Evolutionary conservation across 2,329 filamentous ascomycete species (phyloP), one percentile per base, ranked within the genome.

Genomic region (Trichophyton equinum): DNA sequence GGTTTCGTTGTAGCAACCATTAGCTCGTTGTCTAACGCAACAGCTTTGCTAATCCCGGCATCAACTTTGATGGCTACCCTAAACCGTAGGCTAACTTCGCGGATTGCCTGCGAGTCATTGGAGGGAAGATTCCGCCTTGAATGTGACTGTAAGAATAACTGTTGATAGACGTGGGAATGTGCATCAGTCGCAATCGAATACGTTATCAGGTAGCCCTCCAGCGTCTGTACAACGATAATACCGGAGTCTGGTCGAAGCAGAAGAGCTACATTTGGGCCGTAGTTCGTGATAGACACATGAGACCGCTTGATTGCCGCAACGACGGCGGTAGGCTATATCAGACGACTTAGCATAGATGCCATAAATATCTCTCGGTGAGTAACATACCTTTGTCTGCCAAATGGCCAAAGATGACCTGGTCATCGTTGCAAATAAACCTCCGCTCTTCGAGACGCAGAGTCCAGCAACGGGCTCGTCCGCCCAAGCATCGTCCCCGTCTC

Each of bases 51-150:
- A 67, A 99, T 96, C 1, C 94, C 94, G 2, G 94, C 94, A 74
- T 99, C 94, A 18, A 99, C 90, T 71, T 95, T 95, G 70, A 99
- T 97, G 13, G 96, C 92, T 88, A 96, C 96, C 61, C 92, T 84
- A 74, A 99, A 99, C 9, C 90, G 87, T 57, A 99, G 81, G 68
- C 87, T 95, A 61, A 95, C 84, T 74, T 99, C 94, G 59, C 85
- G 83, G 58, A 96, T 85, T 2, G 89, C 89, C 57, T 82, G 82
- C 8, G 88, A 88, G 72, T 96, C 94, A 38, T 91, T 91, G 1
- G 88, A 84, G 0, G 89, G 89, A 73, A 87, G 84, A 36, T 79
- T 76, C 56, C 77, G 75, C 47, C 76, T 75, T 15, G 72, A 70
- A 46, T 78, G 75, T 30, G 75, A 74, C 60, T 78, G 75, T 56